These are phyloP conservation scores for Smittium culicis DNA, from an alignment of 371 early-diverging fungal genomes.

Conservation along the genomic window DNA sequence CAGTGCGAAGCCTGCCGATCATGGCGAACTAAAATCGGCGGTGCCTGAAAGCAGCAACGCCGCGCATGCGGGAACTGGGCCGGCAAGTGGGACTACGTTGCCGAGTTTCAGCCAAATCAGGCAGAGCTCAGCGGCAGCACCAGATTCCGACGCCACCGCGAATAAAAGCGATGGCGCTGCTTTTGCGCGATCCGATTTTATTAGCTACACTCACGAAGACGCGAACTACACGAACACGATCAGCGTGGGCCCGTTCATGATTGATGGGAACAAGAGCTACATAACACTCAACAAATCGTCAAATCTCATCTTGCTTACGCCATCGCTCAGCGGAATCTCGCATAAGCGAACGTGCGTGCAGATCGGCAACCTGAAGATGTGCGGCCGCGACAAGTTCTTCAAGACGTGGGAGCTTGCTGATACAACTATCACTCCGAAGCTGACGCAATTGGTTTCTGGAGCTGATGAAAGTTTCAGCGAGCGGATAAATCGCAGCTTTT, in stretches of 20 bases:
- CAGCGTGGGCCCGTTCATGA: background rate
- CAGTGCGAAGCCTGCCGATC: background rate
- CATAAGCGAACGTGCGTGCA: background rate
- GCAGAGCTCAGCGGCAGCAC: background rate
- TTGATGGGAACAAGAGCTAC: constrained; percentile 2
- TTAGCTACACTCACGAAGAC: background rate
- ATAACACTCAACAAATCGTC: background rate
- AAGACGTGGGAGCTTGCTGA: background rate
- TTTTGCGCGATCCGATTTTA: background rate
- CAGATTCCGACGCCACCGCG: no score
- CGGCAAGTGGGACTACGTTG: background rate
- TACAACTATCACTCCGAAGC: background rate
- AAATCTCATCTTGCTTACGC: background rate
- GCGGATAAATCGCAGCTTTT: no score
- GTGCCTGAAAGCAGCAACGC: background rate
- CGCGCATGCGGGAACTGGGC: background rate
- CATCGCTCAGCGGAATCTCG: background rate
- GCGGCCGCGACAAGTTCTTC: no score
- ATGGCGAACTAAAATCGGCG: no score
- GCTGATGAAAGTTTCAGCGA: no score
- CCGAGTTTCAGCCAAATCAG: no score
- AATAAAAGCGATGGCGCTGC: no score
- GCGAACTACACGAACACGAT: background rate
- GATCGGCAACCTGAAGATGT: background rate
- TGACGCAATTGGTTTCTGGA: background rate